Evolutionary conservation across 768 basidiomycete species (phyloP).

Genomic region (Dacryopinax primogenitus): DNA sequence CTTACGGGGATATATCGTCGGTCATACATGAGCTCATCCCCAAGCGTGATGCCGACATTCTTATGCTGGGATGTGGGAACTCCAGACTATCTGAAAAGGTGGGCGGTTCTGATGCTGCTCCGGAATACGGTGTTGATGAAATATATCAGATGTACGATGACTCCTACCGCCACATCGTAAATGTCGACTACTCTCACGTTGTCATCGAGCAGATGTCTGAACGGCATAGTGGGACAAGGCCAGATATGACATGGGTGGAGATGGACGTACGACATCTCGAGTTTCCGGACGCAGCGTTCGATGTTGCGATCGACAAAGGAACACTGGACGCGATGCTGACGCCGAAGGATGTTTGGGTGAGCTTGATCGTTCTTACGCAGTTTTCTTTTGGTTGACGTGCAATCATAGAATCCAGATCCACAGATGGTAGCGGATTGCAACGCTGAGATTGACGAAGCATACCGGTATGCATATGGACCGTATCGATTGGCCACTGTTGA

Average conservation of each 20-base stretch:
- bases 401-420: conserved; percentile 53
- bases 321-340: conserved; percentile 91
- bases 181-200: conserved; percentile 69
- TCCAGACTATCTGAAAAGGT: conserved; percentile 70
- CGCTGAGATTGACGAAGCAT: conserved; percentile 58
- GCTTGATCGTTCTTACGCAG: conserved; percentile 15
- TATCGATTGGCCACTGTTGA: neutral
- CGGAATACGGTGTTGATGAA: neutral
- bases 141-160: conserved; percentile 66
- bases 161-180: conserved; percentile 67
- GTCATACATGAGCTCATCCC: conserved; percentile 52
- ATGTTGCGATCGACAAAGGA: conserved; percentile 77
- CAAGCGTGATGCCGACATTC: conserved; percentile 43
- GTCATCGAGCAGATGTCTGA: conserved; percentile 61
- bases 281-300: conserved; percentile 51
- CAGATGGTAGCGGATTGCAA: conserved; percentile 58
- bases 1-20: conserved; percentile 56
- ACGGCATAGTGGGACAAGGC: conserved; percentile 38
- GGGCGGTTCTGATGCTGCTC: conserved; percentile 12
- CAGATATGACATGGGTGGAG: conserved; percentile 70
- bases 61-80: conserved; percentile 72
- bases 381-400: neutral
- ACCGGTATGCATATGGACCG: neutral
- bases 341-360: conserved; percentile 68
- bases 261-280: conserved; percentile 66